These are phyloP conservation scores for Stentor coeruleus DNA, from an alignment of 73 alveolate species.

Conservation along the genomic window DNA sequence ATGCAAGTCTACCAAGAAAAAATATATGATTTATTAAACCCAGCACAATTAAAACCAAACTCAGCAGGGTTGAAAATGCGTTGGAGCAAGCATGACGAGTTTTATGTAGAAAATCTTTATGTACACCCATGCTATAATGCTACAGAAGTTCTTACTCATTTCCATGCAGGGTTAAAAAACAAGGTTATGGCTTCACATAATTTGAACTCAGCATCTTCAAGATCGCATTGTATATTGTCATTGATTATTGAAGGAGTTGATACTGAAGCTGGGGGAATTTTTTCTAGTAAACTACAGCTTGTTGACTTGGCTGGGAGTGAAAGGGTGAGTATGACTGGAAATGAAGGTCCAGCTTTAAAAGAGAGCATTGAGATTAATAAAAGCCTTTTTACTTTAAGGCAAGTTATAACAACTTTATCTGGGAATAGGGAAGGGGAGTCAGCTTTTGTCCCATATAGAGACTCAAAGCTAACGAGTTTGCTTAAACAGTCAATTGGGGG, in stretches of 20 bases:
- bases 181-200: conserved; percentile 65
- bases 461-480: conserved; percentile 85
- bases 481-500: conserved; percentile 88
- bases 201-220: conserved; percentile 58
- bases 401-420: conserved; percentile 51
- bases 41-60: conserved; percentile 28
- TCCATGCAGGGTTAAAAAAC: conserved; percentile 52
- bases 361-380: conserved; percentile 91
- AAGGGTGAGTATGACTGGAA: conserved; percentile 86
- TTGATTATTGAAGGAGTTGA: conserved; percentile 47
- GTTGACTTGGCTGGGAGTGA: conserved; percentile 98
- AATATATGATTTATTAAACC: conserved; percentile 79
- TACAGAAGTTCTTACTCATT: conserved; percentile 56
- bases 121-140: conserved; percentile 41
- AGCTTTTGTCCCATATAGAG: conserved; percentile 83
- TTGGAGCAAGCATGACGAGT: conserved; percentile 39
- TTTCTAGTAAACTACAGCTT: conserved; percentile 75
- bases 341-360: conserved; percentile 80
- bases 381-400: conserved; percentile 72
- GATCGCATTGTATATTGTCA: conserved; percentile 70
- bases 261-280: conserved; percentile 59
- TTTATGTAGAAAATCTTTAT: conserved; percentile 28
- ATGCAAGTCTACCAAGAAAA: conserved; percentile 86
- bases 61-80: conserved; percentile 9
- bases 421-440: conserved; percentile 52